Evolutionary conservation across 2,329 filamentous ascomycete genomes (phyloP), one percentile per base, ranked within the genome.

Genomic region (Mycosphaerelloides madeirae): DNA sequence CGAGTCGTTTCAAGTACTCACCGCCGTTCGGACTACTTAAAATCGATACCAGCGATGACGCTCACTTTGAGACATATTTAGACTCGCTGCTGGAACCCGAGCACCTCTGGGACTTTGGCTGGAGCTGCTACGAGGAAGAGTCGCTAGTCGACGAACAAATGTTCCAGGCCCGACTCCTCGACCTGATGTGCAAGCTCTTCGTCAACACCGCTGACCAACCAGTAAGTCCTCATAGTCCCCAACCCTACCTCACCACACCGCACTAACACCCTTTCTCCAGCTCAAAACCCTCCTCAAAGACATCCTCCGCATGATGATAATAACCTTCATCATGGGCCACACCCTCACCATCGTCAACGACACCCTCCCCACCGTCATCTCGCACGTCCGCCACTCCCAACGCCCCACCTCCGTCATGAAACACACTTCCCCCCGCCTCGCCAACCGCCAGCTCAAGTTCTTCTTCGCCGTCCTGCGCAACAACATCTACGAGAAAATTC

Each of bases 271-370:
- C 2, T n/a, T 28, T 15, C 7, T 22, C 8, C 41, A 56, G 43
- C 58, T 72, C 51, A 56, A 59, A 38, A 62, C 64, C 15, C 59
- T 74, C 13, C 64, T 74, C 33, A 61, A 61, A 29, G 65, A 71
- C 41, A 65, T 74, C 38, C 62, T 69, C 41, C 68, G 70, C 33
- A 68, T 75, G 53, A 64, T 72, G 25, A 61, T 74, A 3, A 64
- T 68, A 35, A 75, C 71, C 1, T 73, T 69, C 53, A 74, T 74
- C 47, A 73, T 74, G 69, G 67, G 65, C 25, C 72, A 71, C 50
- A 69, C 71, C 4, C 56, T 74, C 25, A 71, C 66, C 29, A 68
- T 75, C 19, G 60, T 64, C 18, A 64, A 69, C 43, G 61, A 67
- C 45, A 64, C 61, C 19, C 65, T 69, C 18, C 52, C 52, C 14